A percentile compares a stretch with the other conserved stretches of the same genome.
phyloP scores from a whole-genome alignment of 495 filamentous ascomycete species.

The Viridothelium virens region DNA sequence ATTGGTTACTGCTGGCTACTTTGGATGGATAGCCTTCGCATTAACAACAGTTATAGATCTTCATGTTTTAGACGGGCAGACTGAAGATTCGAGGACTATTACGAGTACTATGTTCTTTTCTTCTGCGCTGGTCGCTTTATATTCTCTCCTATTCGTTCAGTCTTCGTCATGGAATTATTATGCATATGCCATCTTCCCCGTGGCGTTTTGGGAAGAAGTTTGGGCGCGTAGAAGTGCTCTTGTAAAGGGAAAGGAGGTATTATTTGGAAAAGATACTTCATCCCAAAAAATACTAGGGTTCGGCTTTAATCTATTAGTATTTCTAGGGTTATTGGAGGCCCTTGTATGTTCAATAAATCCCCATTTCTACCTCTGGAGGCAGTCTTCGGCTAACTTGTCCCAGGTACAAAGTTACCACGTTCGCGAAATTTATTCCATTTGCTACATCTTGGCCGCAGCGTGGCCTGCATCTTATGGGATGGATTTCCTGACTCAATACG shows the following conservation, averaged over 20 bases:
- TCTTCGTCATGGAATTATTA: slow-evolving; percentile 81
- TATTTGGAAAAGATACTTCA: slow-evolving; percentile 61
- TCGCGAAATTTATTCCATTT: slow-evolving; percentile 74
- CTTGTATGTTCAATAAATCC: slow-evolving; percentile 52
- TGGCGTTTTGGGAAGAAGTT: slow-evolving; percentile 95
- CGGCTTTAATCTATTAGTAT: slow-evolving; percentile 53
- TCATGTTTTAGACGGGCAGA: slow-evolving; percentile 71
- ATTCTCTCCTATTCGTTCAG: slow-evolving; percentile 70
- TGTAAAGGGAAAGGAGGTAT: slow-evolving; percentile 53
- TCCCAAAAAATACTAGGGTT: slow-evolving; percentile 48
- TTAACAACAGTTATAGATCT: slow-evolving; percentile 85
- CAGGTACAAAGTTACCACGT: slow-evolving; percentile 81
- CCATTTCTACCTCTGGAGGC: not conserved
- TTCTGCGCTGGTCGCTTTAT: slow-evolving; percentile 64
- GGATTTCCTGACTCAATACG: slow-evolving; percentile 60
- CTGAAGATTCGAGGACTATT: slow-evolving; percentile 56
- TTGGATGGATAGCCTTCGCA: slow-evolving; percentile 95
- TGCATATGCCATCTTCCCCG: slow-evolving; percentile 83
- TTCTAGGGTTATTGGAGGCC: slow-evolving; percentile 68
- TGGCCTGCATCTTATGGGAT: slow-evolving; percentile 74
- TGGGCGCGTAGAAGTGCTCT: slow-evolving; percentile 69
- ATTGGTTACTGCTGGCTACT: slow-evolving; percentile 86
- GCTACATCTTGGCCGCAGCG: slow-evolving; percentile 64
- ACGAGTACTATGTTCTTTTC: slow-evolving; percentile 60
- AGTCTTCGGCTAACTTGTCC: slow-evolving; percentile 14